Evolutionary conservation across 1,284 basidiomycete genomes (phyloP).

Genomic region (Waitea zeae): DNA sequence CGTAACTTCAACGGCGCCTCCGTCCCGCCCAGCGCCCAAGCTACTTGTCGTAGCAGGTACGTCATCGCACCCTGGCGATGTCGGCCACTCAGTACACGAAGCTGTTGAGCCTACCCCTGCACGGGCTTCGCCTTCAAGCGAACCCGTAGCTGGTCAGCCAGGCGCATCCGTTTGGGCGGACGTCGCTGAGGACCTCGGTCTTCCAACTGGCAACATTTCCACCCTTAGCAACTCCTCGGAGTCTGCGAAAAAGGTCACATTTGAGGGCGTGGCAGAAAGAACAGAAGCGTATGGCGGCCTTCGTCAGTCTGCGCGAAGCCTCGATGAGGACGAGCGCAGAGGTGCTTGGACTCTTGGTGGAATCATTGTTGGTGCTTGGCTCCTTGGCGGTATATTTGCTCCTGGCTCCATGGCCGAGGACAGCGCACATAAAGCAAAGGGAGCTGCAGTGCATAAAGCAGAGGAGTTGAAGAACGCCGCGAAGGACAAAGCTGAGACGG

Average conservation of each 20-base stretch:
- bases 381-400: background rate
- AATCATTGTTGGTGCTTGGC: background rate
- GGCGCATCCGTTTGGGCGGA: constrained; percentile 15
- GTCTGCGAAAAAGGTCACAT: too few species aligned
- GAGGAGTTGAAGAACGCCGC: background rate
- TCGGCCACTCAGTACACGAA: constrained; percentile 11
- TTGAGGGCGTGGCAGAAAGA: background rate
- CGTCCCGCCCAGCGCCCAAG: constrained; percentile 31
- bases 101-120: too few species aligned
- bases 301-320: too few species aligned
- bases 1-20: constrained; percentile 10
- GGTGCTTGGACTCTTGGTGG: background rate
- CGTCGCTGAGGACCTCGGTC: constrained; percentile 18
- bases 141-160: constrained; percentile 1
- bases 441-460: background rate
- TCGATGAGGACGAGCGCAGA: background rate
- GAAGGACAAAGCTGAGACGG: background rate
- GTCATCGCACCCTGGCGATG: constrained; percentile 31
- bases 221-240: too few species aligned
- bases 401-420: background rate
- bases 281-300: too few species aligned
- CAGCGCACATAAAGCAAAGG: background rate
- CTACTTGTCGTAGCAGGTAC: constrained; percentile 56
- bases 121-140: constrained; percentile 3
- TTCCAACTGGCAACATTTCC: too few species aligned